phyloP scores from a whole-genome alignment of 108 stramenopile species.

The Cyclotella cryptica region DNA sequence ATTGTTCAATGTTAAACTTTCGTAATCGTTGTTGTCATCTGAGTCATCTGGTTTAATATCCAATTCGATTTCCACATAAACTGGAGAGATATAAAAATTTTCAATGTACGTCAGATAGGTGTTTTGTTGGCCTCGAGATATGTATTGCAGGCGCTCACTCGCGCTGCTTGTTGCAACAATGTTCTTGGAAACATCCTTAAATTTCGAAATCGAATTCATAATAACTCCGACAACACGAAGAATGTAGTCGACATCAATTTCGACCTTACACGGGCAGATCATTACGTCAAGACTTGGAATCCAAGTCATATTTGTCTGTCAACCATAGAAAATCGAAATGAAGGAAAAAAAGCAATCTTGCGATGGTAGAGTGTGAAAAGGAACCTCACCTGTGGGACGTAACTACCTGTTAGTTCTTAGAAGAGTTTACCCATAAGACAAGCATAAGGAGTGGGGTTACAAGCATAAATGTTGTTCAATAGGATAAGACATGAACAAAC shows the following conservation, averaged over 20 bases:
- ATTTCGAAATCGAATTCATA: conserved; percentile 22
- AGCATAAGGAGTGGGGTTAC: not conserved
- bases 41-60: conserved; percentile 30
- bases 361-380: not conserved
- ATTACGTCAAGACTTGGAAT: conserved; percentile 24
- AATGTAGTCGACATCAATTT: conserved; percentile 36
- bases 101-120: conserved; percentile 34
- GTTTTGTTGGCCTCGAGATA: not conserved
- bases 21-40: not conserved
- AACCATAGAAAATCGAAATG: not conserved
- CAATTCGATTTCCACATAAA: conserved; percentile 35
- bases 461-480: not conserved
- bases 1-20: conserved; percentile 21
- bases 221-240: conserved; percentile 25
- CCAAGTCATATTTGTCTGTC: conserved; percentile 38
- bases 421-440: not conserved
- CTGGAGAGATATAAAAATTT: conserved; percentile 23
- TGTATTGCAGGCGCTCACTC: conserved; percentile 15
- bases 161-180: conserved; percentile 12
- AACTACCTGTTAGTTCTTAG: conserved; percentile 10
- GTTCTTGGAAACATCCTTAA: not conserved
- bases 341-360: not conserved
- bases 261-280: conserved; percentile 32
- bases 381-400: conserved; percentile 33
- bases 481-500: not conserved